A percentile compares a stretch with the other conserved stretches of the same genome.
Evolutionary conservation across 2,329 filamentous ascomycete species (phyloP).

Genomic region (Nemania diffusa): DNA sequence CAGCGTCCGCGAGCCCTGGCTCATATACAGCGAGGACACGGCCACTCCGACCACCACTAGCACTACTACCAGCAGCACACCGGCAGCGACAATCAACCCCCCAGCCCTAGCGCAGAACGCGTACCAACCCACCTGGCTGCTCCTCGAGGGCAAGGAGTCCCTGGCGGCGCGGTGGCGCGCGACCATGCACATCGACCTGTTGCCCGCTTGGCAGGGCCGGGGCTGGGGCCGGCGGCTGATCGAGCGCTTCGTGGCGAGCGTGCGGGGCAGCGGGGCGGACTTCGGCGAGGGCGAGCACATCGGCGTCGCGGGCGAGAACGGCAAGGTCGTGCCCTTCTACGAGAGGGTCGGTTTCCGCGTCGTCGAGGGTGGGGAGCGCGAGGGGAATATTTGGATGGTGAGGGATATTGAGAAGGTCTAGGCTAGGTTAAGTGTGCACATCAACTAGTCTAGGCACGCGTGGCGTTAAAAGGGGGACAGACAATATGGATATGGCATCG

Average conservation of each 20-base stretch:
- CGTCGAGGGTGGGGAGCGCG: slow-evolving; percentile 47
- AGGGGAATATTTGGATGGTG: slow-evolving; percentile 56
- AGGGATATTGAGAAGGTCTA: slow-evolving; percentile 41
- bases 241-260: slow-evolving; percentile 54
- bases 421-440: background rate
- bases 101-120: slow-evolving; percentile 55
- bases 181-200: slow-evolving; percentile 62
- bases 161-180: slow-evolving; percentile 52
- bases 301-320: slow-evolving; percentile 59
- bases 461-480: too few species aligned
- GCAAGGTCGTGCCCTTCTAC: slow-evolving; percentile 60
- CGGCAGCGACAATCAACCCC: slow-evolving; percentile 48
- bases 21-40: background rate
- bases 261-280: slow-evolving; percentile 43
- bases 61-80: too few species aligned
- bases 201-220: slow-evolving; percentile 54
- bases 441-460: too few species aligned
- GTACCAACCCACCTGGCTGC: slow-evolving; percentile 54
- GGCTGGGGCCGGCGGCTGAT: slow-evolving; percentile 59
- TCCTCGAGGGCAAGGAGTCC: slow-evolving; percentile 53
- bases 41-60: too few species aligned
- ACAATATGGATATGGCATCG: background rate
- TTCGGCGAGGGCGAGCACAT: slow-evolving; percentile 56
- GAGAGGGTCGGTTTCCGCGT: slow-evolving; percentile 58
- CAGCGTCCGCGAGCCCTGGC: slow-evolving; percentile 49